Evolutionary conservation across 768 basidiomycete species (phyloP).

Genomic region (Leccinellum rugosiceps): DNA sequence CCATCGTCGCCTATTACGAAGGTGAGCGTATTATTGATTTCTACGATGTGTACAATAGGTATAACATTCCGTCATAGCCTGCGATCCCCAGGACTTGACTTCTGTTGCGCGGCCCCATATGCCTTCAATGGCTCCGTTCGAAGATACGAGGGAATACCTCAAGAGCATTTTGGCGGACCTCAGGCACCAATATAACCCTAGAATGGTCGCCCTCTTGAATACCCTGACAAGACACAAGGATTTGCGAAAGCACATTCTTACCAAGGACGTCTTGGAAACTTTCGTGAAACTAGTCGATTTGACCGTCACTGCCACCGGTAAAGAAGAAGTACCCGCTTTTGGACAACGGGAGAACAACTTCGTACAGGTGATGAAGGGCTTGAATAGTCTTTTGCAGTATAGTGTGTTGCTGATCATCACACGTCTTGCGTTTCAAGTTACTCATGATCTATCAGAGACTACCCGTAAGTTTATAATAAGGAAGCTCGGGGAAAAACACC

Average conservation of each 20-base stretch:
- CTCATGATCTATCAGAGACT: background rate
- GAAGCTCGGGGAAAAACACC: background rate
- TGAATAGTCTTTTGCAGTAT: background rate
- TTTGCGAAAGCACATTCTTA: background rate
- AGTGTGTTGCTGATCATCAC: background rate
- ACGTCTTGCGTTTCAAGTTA: background rate
- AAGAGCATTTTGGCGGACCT: background rate
- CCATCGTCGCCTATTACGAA: background rate
- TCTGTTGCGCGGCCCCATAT: too few species aligned
- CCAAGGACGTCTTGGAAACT: background rate
- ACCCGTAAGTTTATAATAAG: too few species aligned
- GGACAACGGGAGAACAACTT: background rate
- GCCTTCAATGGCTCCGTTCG: background rate
- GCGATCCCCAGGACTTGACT: background rate
- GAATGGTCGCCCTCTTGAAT: background rate
- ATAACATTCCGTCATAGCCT: background rate
- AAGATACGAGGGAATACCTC: background rate
- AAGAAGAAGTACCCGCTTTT: too few species aligned
- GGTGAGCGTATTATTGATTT: background rate
- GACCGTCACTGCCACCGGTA: background rate
- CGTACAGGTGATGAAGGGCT: background rate
- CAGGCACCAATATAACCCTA: background rate
- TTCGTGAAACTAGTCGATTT: background rate
- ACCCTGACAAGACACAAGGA: background rate
- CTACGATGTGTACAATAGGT: background rate